A percentile compares a stretch with the other conserved stretches of the same genome.
phyloP scores from a whole-genome alignment of 2,329 filamentous ascomycete genomes.

The Monilinia vaccinii-corymbosi region DNA sequence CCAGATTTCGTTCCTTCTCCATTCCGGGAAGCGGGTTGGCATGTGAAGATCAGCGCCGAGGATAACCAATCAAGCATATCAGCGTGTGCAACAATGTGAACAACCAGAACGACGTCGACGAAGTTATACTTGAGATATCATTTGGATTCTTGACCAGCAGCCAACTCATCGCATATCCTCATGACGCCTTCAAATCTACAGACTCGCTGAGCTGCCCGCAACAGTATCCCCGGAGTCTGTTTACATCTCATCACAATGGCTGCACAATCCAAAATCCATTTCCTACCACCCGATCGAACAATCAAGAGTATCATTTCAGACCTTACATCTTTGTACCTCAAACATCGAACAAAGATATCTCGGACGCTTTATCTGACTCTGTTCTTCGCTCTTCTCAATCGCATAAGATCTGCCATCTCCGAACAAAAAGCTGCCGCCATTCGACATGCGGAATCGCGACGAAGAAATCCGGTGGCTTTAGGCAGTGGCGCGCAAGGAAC shows the following conservation, averaged over 20 bases:
- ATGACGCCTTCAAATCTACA: slow-evolving; percentile 2
- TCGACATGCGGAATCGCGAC: slow-evolving; percentile 52
- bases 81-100: slow-evolving; percentile 2
- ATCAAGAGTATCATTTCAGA: slow-evolving; percentile 56
- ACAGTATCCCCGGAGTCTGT: slow-evolving; percentile 1
- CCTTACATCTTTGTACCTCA: slow-evolving; percentile 64
- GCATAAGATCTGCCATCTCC: slow-evolving; percentile 81
- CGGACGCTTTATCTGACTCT: slow-evolving; percentile 76
- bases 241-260: slow-evolving; percentile 46
- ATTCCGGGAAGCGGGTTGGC: slow-evolving; percentile 3
- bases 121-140: background rate
- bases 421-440: slow-evolving; percentile 82
- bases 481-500: slow-evolving; percentile 24
- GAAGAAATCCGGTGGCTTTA: slow-evolving; percentile 41
- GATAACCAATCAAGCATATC: background rate
- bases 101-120: background rate
- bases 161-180: background rate
- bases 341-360: slow-evolving; percentile 73
- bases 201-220: slow-evolving; percentile 1
- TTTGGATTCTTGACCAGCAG: background rate
- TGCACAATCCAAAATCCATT: slow-evolving; percentile 69
- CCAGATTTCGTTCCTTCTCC: slow-evolving; percentile 8
- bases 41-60: slow-evolving; percentile 10
- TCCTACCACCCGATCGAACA: slow-evolving; percentile 51
- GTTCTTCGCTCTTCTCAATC: slow-evolving; percentile 71